Percentiles rank a stretch among this genome's conserved stretches.
Evolutionary conservation across 768 basidiomycete genomes (phyloP).

Genomic region (Cystobasidium onofrii): DNA sequence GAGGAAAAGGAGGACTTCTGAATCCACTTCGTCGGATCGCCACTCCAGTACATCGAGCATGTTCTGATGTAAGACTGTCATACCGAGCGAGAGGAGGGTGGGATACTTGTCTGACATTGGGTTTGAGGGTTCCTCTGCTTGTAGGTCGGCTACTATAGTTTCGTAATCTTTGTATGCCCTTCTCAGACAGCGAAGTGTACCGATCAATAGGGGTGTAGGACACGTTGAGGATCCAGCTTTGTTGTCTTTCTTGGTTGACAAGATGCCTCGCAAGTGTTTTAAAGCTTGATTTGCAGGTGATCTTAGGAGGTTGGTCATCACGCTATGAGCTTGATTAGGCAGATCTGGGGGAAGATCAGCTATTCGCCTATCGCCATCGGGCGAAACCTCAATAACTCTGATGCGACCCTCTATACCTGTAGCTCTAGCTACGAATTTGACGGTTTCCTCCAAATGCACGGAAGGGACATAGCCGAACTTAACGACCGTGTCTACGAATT

Average conservation of each 20-base stretch:
- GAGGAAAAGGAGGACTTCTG: conserved; percentile 40
- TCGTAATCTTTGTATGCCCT: conserved; percentile 39
- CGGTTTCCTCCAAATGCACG: conserved; percentile 36
- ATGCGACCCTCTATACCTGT: conserved; percentile 40
- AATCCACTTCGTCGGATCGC: conserved; percentile 37
- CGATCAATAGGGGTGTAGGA: conserved; percentile 39
- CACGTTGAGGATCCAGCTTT: not conserved
- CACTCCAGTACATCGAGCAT: conserved; percentile 38
- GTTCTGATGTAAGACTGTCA: conserved; percentile 39
- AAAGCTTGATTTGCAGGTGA: conserved; percentile 43
- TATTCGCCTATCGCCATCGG: conserved; percentile 25
- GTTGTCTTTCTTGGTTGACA: conserved; percentile 32
- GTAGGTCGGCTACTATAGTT: conserved; percentile 8
- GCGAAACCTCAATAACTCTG: conserved; percentile 36
- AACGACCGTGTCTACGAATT: conserved; percentile 39
- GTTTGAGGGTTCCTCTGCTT: conserved; percentile 27
- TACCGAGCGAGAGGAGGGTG: conserved; percentile 37
- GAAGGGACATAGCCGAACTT: conserved; percentile 40
- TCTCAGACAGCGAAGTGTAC: conserved; percentile 37
- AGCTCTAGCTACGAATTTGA: conserved; percentile 39
- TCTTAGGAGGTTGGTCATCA: conserved; percentile 42
- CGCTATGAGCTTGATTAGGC: conserved; percentile 35
- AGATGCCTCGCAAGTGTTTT: conserved; percentile 35
- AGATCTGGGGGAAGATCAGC: not conserved
- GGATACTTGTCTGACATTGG: conserved; percentile 33